phyloP scores from a whole-genome alignment of 805 yeast genomes.

The Vanderwaltozyma yarrowii region DNA sequence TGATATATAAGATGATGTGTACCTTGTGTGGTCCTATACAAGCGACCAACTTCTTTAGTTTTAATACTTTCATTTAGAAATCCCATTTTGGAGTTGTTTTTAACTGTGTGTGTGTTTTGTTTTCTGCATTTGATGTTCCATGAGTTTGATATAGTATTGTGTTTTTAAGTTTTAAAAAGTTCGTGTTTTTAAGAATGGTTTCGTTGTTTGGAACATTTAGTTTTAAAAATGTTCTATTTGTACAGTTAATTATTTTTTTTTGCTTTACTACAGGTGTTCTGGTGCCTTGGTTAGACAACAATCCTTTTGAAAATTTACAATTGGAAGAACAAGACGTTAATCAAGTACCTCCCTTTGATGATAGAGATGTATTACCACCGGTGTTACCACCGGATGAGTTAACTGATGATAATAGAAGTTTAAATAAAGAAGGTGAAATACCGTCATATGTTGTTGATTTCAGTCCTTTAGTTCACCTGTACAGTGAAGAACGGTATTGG shows the following conservation, averaged over 20 bases:
- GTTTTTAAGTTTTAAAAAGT: no score
- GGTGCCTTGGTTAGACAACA: not conserved
- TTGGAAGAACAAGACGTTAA: not conserved
- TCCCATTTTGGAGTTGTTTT: no score
- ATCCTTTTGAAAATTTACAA: constrained; percentile 2
- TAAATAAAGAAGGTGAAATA: constrained; percentile 31
- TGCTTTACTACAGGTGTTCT: not conserved
- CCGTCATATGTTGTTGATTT: constrained; percentile 54
- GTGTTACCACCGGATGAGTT: constrained; percentile 19
- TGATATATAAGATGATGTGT: no score
- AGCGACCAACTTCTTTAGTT: no score
- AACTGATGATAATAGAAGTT: constrained; percentile 20
- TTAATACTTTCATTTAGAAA: no score
- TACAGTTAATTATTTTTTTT: not conserved
- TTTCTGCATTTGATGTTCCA: no score
- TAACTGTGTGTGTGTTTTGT: no score
- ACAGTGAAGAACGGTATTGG: constrained; percentile 78
- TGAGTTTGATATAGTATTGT: no score
- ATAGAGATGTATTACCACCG: constrained; percentile 13
- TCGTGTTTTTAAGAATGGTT: not conserved
- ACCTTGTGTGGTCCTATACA: no score
- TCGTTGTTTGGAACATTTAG: not conserved
- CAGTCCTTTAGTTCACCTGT: constrained; percentile 74
- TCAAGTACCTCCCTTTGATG: not conserved
- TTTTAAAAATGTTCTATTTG: not conserved